Conservation (phyloP, 2,329 filamentous ascomycete genomes). For the Sporothrix euskadiensis region DNA sequence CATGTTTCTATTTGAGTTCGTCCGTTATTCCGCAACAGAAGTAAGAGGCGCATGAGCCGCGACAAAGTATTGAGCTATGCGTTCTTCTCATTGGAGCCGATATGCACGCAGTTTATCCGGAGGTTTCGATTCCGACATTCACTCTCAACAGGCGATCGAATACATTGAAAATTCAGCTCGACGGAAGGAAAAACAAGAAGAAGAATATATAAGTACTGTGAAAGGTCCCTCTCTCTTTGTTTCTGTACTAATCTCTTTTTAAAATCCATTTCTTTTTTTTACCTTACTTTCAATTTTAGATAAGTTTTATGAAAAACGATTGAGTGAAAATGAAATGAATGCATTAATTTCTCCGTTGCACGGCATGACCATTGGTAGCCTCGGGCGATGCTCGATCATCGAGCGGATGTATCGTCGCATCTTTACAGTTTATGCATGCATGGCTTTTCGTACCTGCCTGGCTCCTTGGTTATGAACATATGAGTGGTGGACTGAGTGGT, state of each 20-base stretch:
- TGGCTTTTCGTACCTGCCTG: background rate
- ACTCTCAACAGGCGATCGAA: background rate
- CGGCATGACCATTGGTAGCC: background rate
- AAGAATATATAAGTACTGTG: background rate
- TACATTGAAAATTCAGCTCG: background rate
- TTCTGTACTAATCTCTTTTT: background rate
- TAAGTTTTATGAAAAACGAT: background rate
- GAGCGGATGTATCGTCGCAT: slow-evolving; percentile 16
- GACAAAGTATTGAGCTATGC: background rate
- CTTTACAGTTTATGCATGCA: background rate
- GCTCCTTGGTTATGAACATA: background rate
- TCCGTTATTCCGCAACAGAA: background rate
- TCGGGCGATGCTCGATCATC: slow-evolving; percentile 16
- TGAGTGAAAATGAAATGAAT: background rate
- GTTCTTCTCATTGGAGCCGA: background rate
- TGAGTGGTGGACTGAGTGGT: background rate
- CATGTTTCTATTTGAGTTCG: background rate
- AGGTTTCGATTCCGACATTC: background rate
- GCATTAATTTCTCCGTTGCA: background rate
- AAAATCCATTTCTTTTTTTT: too few relatives aligned
- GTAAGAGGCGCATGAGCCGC: background rate
- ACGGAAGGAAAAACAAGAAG: background rate
- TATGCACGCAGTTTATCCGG: background rate
- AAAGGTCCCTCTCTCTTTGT: background rate
- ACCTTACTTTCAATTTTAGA: background rate